Evolutionary conservation across 345 rosid genomes (phyloP), one percentile per base, ranked within the genome.

Genomic region (Aurinia saxatilis): DNA sequence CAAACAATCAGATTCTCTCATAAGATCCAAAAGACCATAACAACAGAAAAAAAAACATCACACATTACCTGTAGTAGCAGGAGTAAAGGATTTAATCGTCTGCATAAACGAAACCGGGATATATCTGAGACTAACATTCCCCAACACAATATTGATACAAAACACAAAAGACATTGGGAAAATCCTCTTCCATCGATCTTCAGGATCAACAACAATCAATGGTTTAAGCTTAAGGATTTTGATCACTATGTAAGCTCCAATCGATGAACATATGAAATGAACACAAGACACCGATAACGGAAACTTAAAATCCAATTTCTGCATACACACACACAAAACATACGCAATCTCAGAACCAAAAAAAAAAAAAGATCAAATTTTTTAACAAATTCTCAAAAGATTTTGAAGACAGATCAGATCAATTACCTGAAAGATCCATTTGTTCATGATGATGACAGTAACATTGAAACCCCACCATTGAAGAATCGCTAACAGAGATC

Each of bases 41-140:
- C 40, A 50, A 1, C 3, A 59, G 34, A 19, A 44, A 23, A 16
- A 42, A 50, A 51, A 19, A n/a, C n/a, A n/a, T 39, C 50, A 44
- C 78, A 21, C 25, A 1, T 34, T 30, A 95, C 99, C 99, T 79
- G 99, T 95, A 50, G 99, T 95, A 39, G 99, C 99, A 19, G 99
- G 99, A 61, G 99, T 95, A 66, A 95, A 95, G 17, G 99, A 95
- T 76, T 95, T 95, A 30, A 95, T 95, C 0, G 99, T 95, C 79
- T 95, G 99, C 99, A 95, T 95, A 76, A 95, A 95, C 1, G 99
- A 95, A 60, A 95, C 99, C 1, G 99, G 99, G 34, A 95, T 95
- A 73, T 90, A 95, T 0, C 97, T 86, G 18, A 95, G 74, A 76
- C 99, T 95, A 63, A 95, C 89, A 47, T 95, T 95, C 39, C 99